Percentiles rank a stretch among this genome's conserved stretches.
Evolutionary conservation across 495 filamentous ascomycete species (phyloP).

Genomic region (Aspergillus diversus): DNA sequence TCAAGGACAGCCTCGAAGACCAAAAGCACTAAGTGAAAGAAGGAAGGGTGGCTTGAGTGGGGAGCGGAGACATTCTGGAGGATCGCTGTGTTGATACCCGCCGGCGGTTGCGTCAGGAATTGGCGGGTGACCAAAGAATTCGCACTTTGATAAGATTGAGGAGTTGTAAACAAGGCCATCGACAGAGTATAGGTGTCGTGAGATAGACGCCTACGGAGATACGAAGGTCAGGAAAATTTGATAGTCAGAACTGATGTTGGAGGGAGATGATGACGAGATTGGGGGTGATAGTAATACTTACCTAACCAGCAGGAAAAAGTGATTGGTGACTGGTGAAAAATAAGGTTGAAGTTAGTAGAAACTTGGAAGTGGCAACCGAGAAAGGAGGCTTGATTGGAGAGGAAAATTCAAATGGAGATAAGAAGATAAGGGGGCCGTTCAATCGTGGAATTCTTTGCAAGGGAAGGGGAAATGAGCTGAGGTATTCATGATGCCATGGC

Average conservation of each 20-base stretch:
- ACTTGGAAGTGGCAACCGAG: constrained; percentile 9
- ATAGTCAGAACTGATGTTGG: neutral
- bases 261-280: too few relatives aligned
- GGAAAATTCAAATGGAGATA: neutral
- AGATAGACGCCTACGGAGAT: constrained; percentile 3
- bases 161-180: constrained; percentile 60
- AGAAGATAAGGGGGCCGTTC: neutral
- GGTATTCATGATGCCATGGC: neutral
- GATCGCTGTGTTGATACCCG: constrained; percentile 36
- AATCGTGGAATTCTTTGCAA: neutral
- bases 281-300: too few relatives aligned
- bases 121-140: constrained; percentile 37
- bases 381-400: neutral
- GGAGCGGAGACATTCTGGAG: constrained; percentile 27
- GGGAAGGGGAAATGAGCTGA: neutral
- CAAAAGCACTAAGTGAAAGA: constrained; percentile 77
- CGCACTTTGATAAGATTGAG: constrained; percentile 67
- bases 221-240: constrained; percentile 2
- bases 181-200: constrained; percentile 17
- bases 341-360: constrained; percentile 13
- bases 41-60: constrained; percentile 62
- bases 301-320: too few relatives aligned
- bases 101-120: constrained; percentile 36
- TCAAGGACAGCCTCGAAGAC: constrained; percentile 97
- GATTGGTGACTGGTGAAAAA: neutral